Conservation (phyloP, 352 stramenopile genomes). For the Aphanomyces euteiches region DNA sequence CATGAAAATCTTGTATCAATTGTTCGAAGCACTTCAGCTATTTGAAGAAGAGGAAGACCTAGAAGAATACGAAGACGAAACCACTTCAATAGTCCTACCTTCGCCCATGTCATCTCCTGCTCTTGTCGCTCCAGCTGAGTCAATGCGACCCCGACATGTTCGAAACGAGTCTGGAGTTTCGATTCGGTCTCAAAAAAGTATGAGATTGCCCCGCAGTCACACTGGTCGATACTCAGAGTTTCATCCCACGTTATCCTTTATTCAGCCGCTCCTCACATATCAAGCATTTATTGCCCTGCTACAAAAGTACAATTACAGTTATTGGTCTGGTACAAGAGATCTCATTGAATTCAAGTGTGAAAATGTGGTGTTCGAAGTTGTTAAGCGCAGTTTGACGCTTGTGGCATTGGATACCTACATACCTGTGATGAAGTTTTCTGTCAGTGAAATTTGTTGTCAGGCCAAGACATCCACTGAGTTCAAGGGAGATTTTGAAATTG, state of each 20-base stretch:
- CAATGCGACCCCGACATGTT: conserved; percentile 4
- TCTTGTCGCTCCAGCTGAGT: background rate
- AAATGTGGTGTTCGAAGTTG: conserved; percentile 84
- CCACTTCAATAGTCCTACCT: background rate
- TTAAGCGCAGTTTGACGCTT: conserved; percentile 84
- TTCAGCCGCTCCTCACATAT: conserved; percentile 23
- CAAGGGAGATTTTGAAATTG: conserved; percentile 52
- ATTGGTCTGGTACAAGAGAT: conserved; percentile 48
- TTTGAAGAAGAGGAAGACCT: conserved; percentile 34
- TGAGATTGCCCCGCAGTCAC: background rate
- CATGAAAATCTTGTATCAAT: conserved; percentile 72
- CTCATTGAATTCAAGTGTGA: conserved; percentile 61
- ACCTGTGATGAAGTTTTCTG: conserved; percentile 84
- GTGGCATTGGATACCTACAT: conserved; percentile 87
- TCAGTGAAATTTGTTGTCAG: conserved; percentile 80
- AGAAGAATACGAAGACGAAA: conserved; percentile 37
- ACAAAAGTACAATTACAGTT: background rate
- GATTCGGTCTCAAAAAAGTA: conserved; percentile 9
- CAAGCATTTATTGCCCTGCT: conserved; percentile 17
- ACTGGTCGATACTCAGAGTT: conserved; percentile 5
- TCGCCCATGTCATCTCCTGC: conserved; percentile 11
- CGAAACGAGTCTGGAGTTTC: conserved; percentile 20
- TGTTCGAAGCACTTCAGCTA: conserved; percentile 65
- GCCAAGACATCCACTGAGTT: conserved; percentile 69
- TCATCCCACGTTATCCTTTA: conserved; percentile 13